phyloP scores from a whole-genome alignment of 2,329 filamentous ascomycete genomes.

The Exserohilum turcica region DNA sequence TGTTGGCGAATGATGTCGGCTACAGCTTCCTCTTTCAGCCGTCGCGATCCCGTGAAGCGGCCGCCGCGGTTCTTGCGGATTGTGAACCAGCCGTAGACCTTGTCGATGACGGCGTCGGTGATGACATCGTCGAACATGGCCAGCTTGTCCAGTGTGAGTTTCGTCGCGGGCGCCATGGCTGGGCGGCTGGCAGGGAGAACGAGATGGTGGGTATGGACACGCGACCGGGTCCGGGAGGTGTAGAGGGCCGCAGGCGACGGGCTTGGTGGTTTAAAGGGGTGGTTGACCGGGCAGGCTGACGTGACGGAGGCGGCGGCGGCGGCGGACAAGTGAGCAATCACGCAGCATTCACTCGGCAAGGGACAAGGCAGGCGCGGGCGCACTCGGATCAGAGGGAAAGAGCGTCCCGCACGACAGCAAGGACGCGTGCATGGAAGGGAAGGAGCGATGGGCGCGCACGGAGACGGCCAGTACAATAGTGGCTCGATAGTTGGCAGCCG shows the following conservation, averaged over 20 bases:
- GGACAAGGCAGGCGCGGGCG: constrained; percentile 21
- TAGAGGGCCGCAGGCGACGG: constrained; percentile 4
- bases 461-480: constrained; percentile 24
- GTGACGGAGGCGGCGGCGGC: constrained; percentile 26
- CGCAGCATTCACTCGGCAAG: constrained; percentile 28
- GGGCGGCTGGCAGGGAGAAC: constrained; percentile 11
- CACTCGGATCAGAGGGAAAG: constrained; percentile 19
- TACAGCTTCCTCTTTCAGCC: constrained; percentile 70
- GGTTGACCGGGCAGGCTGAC: constrained; percentile 31
- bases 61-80: constrained; percentile 90
- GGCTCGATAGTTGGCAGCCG: constrained; percentile 25
- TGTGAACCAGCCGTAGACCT: constrained; percentile 93
- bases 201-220: not conserved
- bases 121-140: constrained; percentile 93
- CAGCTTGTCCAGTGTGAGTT: constrained; percentile 85
- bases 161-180: constrained; percentile 59
- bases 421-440: constrained; percentile 16
- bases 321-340: constrained; percentile 15
- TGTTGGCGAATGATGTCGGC: constrained; percentile 65
- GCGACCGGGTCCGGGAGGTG: not conserved
- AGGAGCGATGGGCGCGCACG: constrained; percentile 38
- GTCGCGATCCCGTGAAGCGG: constrained; percentile 83
- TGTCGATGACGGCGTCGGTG: constrained; percentile 93
- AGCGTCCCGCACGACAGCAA: constrained; percentile 30
- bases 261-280: constrained; percentile 13